phyloP scores from a whole-genome alignment of 345 rosid species.

The Ceriops tagal region DNA sequence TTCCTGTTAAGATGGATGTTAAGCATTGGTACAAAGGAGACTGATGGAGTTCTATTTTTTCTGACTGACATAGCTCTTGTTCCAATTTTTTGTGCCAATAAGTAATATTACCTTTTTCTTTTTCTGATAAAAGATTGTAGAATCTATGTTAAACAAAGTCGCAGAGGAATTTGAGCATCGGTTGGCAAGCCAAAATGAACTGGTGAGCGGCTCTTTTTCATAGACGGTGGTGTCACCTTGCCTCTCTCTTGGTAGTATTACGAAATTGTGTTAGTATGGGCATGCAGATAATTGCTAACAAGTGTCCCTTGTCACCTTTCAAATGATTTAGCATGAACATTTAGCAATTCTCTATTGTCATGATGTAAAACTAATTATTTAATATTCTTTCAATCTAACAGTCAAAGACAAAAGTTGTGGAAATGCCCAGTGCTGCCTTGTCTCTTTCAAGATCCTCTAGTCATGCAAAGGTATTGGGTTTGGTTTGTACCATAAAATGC shows the following conservation, averaged over 20 bases:
- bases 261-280: not conserved
- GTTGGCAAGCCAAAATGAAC: conserved; percentile 22
- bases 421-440: conserved; percentile 19
- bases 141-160: conserved; percentile 29
- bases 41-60: not conserved
- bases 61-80: not conserved
- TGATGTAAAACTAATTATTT: not conserved
- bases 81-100: not conserved
- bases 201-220: conserved; percentile 17
- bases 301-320: not conserved
- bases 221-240: not conserved
- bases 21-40: not conserved
- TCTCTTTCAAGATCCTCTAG: conserved; percentile 30
- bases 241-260: not conserved
- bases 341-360: not conserved
- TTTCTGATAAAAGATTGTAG: conserved; percentile 24
- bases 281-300: not conserved
- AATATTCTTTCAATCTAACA: conserved; percentile 23
- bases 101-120: not conserved
- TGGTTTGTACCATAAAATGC: not conserved
- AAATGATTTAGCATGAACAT: not conserved
- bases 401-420: conserved; percentile 43
- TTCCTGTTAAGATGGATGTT: not conserved
- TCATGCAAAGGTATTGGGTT: conserved; percentile 33
- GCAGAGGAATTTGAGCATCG: conserved; percentile 27